These are phyloP conservation scores for Tetrapyrgos nigripes DNA, from an alignment of 1,284 basidiomycete species.

Conservation along the genomic window DNA sequence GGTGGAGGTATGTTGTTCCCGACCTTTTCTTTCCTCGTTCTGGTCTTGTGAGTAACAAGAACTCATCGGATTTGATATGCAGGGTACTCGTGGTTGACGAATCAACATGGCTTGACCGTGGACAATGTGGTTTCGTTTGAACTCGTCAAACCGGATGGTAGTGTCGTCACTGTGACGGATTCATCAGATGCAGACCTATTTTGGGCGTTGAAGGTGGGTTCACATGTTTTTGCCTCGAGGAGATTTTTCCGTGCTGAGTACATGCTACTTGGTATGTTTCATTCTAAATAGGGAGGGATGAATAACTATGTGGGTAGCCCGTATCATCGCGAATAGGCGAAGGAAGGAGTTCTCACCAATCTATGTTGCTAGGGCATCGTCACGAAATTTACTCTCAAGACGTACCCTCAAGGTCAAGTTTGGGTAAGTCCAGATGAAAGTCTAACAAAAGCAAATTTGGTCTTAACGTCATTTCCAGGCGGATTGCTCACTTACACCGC, in stretches of 20 bases:
- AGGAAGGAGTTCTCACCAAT: too few relatives aligned
- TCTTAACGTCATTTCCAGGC: constrained; percentile 44
- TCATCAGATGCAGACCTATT: constrained; percentile 41
- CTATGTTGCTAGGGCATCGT: constrained; percentile 64
- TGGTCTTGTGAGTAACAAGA: too few relatives aligned
- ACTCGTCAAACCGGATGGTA: constrained; percentile 46
- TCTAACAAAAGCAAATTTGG: neutral
- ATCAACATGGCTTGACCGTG: constrained; percentile 45
- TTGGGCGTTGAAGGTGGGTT: constrained; percentile 39
- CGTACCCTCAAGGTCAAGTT: constrained; percentile 51
- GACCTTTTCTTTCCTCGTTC: neutral
- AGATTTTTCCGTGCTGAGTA: neutral
- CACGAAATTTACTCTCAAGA: constrained; percentile 52
- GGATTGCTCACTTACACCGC: constrained; percentile 53
- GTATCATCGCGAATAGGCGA: too few relatives aligned
- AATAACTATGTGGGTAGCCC: constrained; percentile 57
- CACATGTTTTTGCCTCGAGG: neutral
- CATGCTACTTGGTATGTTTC: neutral
- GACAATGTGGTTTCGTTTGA: constrained; percentile 45
- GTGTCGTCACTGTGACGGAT: constrained; percentile 34
- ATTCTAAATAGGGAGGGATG: constrained; percentile 28
- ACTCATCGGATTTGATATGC: neutral
- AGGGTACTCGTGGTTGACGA: constrained; percentile 49
- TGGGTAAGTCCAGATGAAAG: constrained; percentile 45
- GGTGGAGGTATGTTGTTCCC: constrained; percentile 52